Evolutionary conservation across 1,284 basidiomycete species (phyloP).

Genomic region (Heimioporus punctisporus): DNA sequence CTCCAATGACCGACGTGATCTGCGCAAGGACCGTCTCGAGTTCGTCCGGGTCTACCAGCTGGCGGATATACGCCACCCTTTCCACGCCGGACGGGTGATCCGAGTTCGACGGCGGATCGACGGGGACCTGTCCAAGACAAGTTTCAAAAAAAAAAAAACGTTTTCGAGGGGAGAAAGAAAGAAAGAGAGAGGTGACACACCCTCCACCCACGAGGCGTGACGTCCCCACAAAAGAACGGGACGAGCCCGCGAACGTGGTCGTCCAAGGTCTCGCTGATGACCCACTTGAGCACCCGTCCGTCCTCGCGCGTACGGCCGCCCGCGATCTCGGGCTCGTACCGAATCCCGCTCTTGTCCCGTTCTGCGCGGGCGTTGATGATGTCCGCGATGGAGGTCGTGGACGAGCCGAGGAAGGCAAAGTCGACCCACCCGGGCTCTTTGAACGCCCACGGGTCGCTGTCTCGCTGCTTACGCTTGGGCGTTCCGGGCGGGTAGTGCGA

Average conservation of each 20-base stretch:
- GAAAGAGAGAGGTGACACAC: too few relatives aligned
- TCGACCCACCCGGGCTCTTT: conserved; percentile 66
- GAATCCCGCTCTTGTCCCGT: conserved; percentile 35
- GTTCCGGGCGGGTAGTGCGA: conserved; percentile 52
- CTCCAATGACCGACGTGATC: conserved; percentile 51
- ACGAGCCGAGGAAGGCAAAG: conserved; percentile 58
- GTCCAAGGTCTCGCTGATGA: conserved; percentile 45
- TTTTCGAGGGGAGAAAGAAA: too few relatives aligned
- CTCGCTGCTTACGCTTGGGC: conserved; percentile 43
- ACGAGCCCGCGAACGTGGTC: conserved; percentile 35
- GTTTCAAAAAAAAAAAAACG: too few relatives aligned
- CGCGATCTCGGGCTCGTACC: conserved; percentile 43
- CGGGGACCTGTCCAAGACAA: conserved; percentile 57
- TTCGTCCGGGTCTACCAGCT: conserved; percentile 34
- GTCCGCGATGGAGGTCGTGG: conserved; percentile 33
- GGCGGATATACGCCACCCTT: conserved; percentile 48
- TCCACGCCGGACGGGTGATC: conserved; percentile 48
- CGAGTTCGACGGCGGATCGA: conserved; percentile 42
- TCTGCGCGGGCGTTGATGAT: conserved; percentile 55
- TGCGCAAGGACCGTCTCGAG: conserved; percentile 36
- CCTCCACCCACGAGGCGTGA: conserved; percentile 58
- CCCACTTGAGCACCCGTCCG: conserved; percentile 57
- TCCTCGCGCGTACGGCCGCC: conserved; percentile 58
- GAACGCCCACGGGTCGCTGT: conserved; percentile 51
- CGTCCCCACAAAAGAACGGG: conserved; percentile 77